Evolutionary conservation across 768 basidiomycete species (phyloP).

Genomic region (Pilatotrama ljubarskyi): DNA sequence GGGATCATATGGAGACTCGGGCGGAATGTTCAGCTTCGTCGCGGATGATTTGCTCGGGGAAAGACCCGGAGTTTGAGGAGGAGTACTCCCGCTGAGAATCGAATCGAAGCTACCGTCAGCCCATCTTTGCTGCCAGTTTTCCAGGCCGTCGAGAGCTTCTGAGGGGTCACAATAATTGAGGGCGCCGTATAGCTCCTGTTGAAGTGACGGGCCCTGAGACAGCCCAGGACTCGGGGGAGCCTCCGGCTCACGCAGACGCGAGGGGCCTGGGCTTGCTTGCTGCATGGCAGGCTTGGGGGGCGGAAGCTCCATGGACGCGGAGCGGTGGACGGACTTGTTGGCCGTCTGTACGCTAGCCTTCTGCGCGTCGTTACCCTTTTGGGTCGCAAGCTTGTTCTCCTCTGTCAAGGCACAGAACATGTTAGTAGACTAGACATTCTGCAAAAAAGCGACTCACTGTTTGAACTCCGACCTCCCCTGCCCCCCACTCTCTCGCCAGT

Average conservation of each 20-base stretch:
- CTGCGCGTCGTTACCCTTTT: background rate
- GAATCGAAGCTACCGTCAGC: background rate
- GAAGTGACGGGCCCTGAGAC: background rate
- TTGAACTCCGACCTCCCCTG: slow-evolving; percentile 53
- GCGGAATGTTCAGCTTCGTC: slow-evolving; percentile 33
- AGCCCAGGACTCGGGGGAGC: background rate
- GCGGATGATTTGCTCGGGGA: slow-evolving; percentile 27
- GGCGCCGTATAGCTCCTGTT: background rate
- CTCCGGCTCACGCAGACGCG: background rate
- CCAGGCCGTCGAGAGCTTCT: background rate
- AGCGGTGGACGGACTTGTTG: slow-evolving; percentile 2
- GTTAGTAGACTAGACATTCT: background rate
- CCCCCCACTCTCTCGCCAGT: slow-evolving; percentile 59
- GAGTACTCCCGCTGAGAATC: slow-evolving; percentile 15
- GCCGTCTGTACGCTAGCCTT: background rate
- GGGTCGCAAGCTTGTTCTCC: slow-evolving; percentile 20
- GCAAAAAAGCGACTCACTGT: slow-evolving; percentile 47
- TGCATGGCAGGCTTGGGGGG: background rate
- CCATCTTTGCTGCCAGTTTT: background rate
- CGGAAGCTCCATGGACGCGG: slow-evolving; percentile 2
- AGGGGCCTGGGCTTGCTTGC: background rate
- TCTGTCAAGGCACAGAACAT: background rate
- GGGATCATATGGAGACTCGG: slow-evolving; percentile 77
- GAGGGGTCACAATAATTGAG: background rate
- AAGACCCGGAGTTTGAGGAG: slow-evolving; percentile 28